Evolutionary conservation across 768 basidiomycete genomes (phyloP), one percentile per base, ranked within the genome.

Genomic region (Auricularia sp.): DNA sequence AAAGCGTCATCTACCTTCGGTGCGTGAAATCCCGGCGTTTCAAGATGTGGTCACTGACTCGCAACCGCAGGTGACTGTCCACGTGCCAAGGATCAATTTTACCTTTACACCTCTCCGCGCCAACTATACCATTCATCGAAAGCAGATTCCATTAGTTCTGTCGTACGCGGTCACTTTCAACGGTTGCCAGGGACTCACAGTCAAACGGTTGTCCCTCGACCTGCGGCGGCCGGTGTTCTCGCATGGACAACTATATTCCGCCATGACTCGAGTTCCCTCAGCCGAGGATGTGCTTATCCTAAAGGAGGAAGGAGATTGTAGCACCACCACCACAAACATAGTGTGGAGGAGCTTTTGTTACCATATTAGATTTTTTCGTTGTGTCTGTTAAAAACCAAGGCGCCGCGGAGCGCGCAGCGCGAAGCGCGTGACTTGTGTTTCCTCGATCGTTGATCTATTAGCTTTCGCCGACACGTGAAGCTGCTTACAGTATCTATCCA

Each of bases 191-290:
- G 67, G 67, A 3, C 65, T 66, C 3, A 67, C 65, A 3, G 29
- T 66, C 4, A 36, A 77, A 59, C 62, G 67, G 3, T 71, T 80
- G 18, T 79, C 76, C 0, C 64, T 80, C 0, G 80, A 81, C 62
- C 69, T 80, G 4, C 74, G 72, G 0, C 63, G 59, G 0, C 69
- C 73, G 0, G 78, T 78, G 6, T 81, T 81, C 67, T 73, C 76
- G 10, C 79, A 80, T 62, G 72, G 70, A 18, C 68, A 70, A 51
- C 65, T 69, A 13, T 68, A 70, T 59, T 65, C 56, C 24, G 64
- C 67, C 5, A 33, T 70, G 2, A 54, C n/a, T 18, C 51, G 51
- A 7, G 51, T 54, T 7, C 51, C 51, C 18, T n/a, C 18, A 18
- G 51, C 51, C 6, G n/a, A 6, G 18, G 51, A 54, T 18, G 51